These are phyloP conservation scores for Fistulinella staudtii DNA, from an alignment of 1,284 basidiomycete species.

Conservation along the genomic window DNA sequence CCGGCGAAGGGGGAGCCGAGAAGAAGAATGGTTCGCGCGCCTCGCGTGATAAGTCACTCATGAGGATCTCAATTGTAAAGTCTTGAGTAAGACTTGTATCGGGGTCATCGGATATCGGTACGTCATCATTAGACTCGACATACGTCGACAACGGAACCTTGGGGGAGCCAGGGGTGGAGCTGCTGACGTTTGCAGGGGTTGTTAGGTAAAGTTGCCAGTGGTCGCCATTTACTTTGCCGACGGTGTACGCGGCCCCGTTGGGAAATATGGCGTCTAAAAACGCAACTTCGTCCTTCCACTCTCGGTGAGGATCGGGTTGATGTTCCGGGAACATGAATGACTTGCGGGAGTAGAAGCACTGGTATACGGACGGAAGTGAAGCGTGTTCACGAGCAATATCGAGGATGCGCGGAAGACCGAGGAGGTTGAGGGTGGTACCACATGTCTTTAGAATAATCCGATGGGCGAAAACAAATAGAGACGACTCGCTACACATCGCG, in stretches of 20 bases:
- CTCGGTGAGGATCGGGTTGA: conserved; percentile 89
- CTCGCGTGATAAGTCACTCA: conserved; percentile 85
- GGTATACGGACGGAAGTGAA: conserved; percentile 70
- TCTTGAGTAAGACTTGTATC: conserved; percentile 47
- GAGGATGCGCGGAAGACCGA: conserved; percentile 90
- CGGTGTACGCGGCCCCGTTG: conserved; percentile 90
- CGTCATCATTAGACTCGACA: conserved; percentile 10
- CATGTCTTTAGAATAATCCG: conserved; percentile 98
- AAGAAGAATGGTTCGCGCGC: conserved; percentile 82
- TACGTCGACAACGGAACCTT: conserved; percentile 8
- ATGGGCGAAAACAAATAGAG: conserved; percentile 94
- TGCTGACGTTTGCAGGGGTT: conserved; percentile 43
- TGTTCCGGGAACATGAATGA: conserved; percentile 99
- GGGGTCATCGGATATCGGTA: conserved; percentile 16
- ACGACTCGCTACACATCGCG: conserved; percentile 77
- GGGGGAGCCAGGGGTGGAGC: conserved; percentile 26
- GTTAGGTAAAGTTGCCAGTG: conserved; percentile 98
- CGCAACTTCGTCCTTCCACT: conserved; percentile 92
- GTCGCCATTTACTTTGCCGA: conserved; percentile 97
- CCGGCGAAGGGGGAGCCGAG: conserved; percentile 35
- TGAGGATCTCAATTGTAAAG: conserved; percentile 97
- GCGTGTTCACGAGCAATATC: conserved; percentile 83
- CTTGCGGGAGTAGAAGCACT: conserved; percentile 97
- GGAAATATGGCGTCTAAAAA: conserved; percentile 89
- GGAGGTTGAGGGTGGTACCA: conserved; percentile 95